Evolutionary conservation across 2,329 filamentous ascomycete species (phyloP).

Genomic region (Aspergillus felis): DNA sequence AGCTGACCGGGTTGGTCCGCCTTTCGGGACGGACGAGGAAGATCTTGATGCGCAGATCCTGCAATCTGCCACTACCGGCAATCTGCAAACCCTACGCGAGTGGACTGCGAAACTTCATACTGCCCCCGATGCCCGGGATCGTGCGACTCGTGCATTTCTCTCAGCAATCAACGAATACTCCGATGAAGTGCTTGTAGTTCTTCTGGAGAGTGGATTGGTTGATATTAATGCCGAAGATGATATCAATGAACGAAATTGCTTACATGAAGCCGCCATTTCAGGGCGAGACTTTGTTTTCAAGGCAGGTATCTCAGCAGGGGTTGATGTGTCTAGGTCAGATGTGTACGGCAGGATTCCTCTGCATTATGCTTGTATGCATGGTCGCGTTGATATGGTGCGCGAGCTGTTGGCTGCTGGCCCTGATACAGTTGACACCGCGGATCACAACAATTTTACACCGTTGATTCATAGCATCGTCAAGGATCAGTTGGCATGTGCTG

Average conservation of each 20-base stretch:
- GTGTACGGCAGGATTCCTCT: conserved; percentile 91
- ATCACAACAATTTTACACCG: conserved; percentile 96
- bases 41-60: conserved; percentile 86
- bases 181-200: conserved; percentile 66
- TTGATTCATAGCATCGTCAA: conserved; percentile 94
- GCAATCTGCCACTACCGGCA: conserved; percentile 77
- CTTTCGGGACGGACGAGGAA: conserved; percentile 71
- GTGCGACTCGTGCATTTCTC: conserved; percentile 84
- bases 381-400: conserved; percentile 77
- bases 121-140: conserved; percentile 62
- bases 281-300: conserved; percentile 75
- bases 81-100: conserved; percentile 71
- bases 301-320: conserved; percentile 68
- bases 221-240: conserved; percentile 93
- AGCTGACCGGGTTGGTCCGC: conserved; percentile 36
- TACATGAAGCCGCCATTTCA: conserved; percentile 96
- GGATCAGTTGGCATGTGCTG: conserved; percentile 73
- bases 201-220: conserved; percentile 77
- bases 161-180: conserved; percentile 84
- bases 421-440: conserved; percentile 77
- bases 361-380: conserved; percentile 96
- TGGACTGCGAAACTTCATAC: conserved; percentile 68
- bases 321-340: conserved; percentile 76
- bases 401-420: conserved; percentile 65
- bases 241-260: conserved; percentile 93